Conservation (phyloP, 257 asterid genomes). For the Solanum peruvianum region DNA sequence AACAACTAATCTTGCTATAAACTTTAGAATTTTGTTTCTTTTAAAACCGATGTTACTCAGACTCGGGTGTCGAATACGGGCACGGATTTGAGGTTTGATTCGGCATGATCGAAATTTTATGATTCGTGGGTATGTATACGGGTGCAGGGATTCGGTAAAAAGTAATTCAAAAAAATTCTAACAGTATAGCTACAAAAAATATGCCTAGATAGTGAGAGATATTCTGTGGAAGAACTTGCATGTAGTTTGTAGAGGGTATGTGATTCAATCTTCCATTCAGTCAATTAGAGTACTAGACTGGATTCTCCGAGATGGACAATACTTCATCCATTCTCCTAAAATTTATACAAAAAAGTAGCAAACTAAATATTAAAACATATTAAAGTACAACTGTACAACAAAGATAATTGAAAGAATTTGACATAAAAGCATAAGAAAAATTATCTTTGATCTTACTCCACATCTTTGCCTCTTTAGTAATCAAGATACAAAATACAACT, state of each 20-base stretch:
- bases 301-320: neutral
- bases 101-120: neutral
- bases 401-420: neutral
- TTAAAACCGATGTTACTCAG: neutral
- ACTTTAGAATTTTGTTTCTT: neutral
- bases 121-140: neutral
- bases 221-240: neutral
- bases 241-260: neutral
- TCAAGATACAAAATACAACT: neutral
- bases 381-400: neutral
- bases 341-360: neutral
- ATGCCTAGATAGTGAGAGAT: neutral
- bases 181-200: neutral
- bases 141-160: neutral
- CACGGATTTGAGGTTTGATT: neutral
- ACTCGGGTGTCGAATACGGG: neutral
- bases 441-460: neutral
- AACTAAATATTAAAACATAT: neutral
- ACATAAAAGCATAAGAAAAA: neutral
- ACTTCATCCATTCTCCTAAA: neutral
- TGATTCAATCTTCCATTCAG: neutral
- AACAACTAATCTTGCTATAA: neutral
- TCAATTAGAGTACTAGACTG: neutral
- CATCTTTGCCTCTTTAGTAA: neutral
- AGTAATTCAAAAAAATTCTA: neutral